Conservation (phyloP, 1,284 basidiomycete genomes). For the Cryptococcus sp. region DNA sequence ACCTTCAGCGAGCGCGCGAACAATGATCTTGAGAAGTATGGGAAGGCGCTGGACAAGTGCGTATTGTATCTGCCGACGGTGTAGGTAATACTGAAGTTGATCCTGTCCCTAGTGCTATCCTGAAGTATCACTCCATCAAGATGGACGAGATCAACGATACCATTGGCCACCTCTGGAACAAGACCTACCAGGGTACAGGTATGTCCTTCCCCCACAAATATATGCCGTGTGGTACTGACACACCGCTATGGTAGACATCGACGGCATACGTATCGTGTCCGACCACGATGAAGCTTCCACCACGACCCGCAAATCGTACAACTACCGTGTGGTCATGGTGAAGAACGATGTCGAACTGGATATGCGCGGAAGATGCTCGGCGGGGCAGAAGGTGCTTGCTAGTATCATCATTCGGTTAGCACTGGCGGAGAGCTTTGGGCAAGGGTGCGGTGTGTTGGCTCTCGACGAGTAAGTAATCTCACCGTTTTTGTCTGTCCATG, state of each 20-base stretch:
- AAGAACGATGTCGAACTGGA: conserved; percentile 99
- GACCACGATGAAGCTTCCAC: conserved; percentile 76
- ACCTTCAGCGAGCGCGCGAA: conserved; percentile 96
- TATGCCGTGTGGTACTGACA: background rate
- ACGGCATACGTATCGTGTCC: conserved; percentile 92
- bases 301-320: conserved; percentile 86
- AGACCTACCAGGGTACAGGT: conserved; percentile 99
- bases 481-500: background rate
- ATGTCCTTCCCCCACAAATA: conserved; percentile 19
- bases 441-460: conserved; percentile 95
- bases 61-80: too few relatives aligned
- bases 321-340: conserved; percentile 98
- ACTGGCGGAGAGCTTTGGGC: conserved; percentile 93
- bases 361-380: conserved; percentile 97
- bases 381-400: conserved; percentile 97
- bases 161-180: conserved; percentile 94
- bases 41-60: conserved; percentile 90
- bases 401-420: conserved; percentile 99
- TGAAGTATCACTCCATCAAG: conserved; percentile 97
- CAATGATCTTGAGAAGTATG: conserved; percentile 93
- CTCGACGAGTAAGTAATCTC: conserved; percentile 66
- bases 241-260: conserved; percentile 67
- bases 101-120: conserved; percentile 70
- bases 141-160: conserved; percentile 99
- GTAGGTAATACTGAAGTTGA: background rate